Evolutionary conservation across 2,329 filamentous ascomycete species (phyloP).

Genomic region (Penicillium polonicum): DNA sequence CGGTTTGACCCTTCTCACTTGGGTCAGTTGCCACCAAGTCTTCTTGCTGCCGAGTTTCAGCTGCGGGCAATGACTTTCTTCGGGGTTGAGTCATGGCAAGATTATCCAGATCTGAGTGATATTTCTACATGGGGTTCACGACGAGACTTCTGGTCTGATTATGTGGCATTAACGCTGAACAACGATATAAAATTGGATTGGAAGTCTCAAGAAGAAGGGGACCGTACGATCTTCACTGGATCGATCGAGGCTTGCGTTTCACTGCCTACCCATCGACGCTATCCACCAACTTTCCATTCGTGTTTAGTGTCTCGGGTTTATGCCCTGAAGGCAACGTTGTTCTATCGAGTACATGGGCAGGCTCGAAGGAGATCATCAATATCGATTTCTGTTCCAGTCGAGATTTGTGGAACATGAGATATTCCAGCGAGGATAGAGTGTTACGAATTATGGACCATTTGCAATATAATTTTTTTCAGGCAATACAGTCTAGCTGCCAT

Average conservation of each 20-base stretch:
- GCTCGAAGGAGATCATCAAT: neutral
- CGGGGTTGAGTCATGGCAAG: slow-evolving; percentile 10
- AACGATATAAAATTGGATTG: neutral
- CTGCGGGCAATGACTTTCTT: slow-evolving; percentile 18
- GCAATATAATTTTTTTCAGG: neutral
- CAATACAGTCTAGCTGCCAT: neutral
- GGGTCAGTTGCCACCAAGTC: neutral
- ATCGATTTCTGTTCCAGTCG: neutral
- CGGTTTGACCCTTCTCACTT: slow-evolving; percentile 5
- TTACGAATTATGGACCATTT: neutral
- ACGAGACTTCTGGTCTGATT: slow-evolving; percentile 9
- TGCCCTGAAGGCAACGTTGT: slow-evolving; percentile 7
- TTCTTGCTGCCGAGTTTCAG: slow-evolving; percentile 6
- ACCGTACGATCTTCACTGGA: slow-evolving; percentile 1
- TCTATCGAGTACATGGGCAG: slow-evolving; percentile 1
- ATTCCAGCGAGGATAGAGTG: neutral
- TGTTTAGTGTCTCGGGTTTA: slow-evolving; percentile 21
- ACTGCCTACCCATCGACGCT: neutral
- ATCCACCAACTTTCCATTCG: slow-evolving; percentile 16
- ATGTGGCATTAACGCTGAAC: neutral
- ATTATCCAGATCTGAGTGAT: slow-evolving; percentile 14
- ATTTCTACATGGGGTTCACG: slow-evolving; percentile 7
- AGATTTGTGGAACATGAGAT: neutral
- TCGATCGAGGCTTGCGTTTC: neutral
- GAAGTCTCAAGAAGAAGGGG: neutral